A percentile compares a stretch with the other conserved stretches of the same genome.
Evolutionary conservation across 1,284 basidiomycete species (phyloP).

Genomic region (Phellopilus nigrolimitatus): DNA sequence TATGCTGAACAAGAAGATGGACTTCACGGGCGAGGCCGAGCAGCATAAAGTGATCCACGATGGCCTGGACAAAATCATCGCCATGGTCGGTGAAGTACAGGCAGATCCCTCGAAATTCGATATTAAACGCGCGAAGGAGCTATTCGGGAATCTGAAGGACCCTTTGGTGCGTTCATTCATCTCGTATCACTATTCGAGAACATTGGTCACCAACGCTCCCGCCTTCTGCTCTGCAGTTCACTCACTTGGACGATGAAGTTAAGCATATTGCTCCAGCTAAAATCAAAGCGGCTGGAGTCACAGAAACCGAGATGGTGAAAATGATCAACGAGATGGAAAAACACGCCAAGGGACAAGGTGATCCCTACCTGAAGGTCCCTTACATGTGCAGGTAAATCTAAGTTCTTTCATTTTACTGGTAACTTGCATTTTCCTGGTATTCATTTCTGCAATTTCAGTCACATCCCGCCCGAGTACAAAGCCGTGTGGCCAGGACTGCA

Average conservation of each 20-base stretch:
- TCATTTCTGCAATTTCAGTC: slow-evolving; percentile 24
- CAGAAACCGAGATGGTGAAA: neutral
- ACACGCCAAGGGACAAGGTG: slow-evolving; percentile 29
- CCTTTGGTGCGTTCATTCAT: slow-evolving; percentile 28
- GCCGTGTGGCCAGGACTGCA: slow-evolving; percentile 33
- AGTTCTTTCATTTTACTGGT: slow-evolving; percentile 12
- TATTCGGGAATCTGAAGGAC: slow-evolving; percentile 28
- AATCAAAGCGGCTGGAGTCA: slow-evolving; percentile 28
- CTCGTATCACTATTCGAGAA: too few relatives aligned
- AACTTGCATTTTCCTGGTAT: neutral
- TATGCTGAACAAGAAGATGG: slow-evolving; percentile 32
- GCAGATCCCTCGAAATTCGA: slow-evolving; percentile 30
- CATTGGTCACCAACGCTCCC: too few relatives aligned
- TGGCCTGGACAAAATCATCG: slow-evolving; percentile 29
- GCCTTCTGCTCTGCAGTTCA: neutral
- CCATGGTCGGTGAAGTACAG: slow-evolving; percentile 25
- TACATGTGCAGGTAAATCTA: slow-evolving; percentile 31
- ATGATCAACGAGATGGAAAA: slow-evolving; percentile 28
- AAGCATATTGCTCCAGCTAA: slow-evolving; percentile 30
- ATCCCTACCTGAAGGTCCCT: slow-evolving; percentile 32
- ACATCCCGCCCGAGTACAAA: slow-evolving; percentile 33
- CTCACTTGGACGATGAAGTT: slow-evolving; percentile 29
- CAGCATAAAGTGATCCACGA: slow-evolving; percentile 34
- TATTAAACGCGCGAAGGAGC: slow-evolving; percentile 24
- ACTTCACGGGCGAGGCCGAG: slow-evolving; percentile 33